A percentile compares a stretch with the other conserved stretches of the same genome.
Conservation (phyloP, 2,329 filamentous ascomycete species). For the Phialocephala subalpina region DNA sequence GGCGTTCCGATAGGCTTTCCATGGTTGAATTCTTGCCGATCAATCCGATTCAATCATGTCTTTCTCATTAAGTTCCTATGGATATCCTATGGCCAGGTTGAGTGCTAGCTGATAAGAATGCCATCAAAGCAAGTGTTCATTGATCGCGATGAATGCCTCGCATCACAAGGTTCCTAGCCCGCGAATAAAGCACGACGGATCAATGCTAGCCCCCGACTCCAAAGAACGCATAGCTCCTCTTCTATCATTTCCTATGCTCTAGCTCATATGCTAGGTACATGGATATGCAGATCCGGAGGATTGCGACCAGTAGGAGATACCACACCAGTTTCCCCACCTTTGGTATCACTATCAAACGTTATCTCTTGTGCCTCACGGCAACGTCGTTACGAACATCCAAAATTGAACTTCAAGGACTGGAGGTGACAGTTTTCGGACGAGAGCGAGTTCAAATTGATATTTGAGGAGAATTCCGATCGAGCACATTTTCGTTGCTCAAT, state of each 20-base stretch:
- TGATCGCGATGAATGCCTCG: not conserved
- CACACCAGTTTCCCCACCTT: not conserved
- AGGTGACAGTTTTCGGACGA: not conserved
- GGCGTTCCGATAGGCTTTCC: not conserved
- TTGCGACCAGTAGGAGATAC: not conserved
- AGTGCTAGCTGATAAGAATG: too few species aligned
- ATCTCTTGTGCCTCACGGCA: not conserved
- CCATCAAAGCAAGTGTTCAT: too few species aligned
- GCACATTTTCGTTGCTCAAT: not conserved
- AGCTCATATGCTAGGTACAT: not conserved
- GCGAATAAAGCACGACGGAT: not conserved
- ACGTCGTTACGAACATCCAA: not conserved
- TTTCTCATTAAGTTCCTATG: too few species aligned
- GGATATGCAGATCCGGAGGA: not conserved
- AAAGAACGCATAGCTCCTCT: not conserved
- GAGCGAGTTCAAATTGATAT: not conserved
- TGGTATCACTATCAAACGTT: not conserved
- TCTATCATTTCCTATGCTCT: not conserved
- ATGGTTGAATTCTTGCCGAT: not conserved
- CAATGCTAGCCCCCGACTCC: not conserved
- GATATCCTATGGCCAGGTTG: too few species aligned
- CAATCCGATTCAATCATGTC: not conserved
- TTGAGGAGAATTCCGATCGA: not conserved
- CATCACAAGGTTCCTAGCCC: not conserved
- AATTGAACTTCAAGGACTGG: not conserved